Conservation (phyloP, 345 rosid genomes). For the Mercurialis annua region DNA sequence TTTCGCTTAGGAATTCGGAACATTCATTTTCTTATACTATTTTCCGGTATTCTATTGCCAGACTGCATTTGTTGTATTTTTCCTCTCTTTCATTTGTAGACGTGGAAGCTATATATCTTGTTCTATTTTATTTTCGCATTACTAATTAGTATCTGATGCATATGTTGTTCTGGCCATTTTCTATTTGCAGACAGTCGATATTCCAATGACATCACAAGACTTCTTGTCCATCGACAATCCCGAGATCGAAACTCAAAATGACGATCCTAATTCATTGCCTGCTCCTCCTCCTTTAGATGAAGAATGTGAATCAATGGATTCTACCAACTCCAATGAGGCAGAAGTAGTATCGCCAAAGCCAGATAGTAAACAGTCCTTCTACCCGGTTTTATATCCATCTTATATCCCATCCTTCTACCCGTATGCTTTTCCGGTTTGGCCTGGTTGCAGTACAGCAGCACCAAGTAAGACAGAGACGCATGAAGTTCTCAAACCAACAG, state of each 20-base stretch:
- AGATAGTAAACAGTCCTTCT: slow-evolving; percentile 44
- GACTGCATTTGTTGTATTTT: background rate
- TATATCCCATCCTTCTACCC: slow-evolving; percentile 53
- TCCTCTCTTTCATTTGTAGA: background rate
- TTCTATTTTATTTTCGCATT: background rate
- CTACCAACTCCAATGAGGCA: slow-evolving; percentile 70
- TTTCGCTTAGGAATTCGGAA: background rate
- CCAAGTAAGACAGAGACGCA: slow-evolving; percentile 25
- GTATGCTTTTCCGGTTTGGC: slow-evolving; percentile 22
- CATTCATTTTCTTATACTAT: background rate
- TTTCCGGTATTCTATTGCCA: background rate
- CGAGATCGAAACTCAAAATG: slow-evolving; percentile 45
- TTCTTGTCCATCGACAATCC: slow-evolving; percentile 37
- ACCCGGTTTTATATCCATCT: slow-evolving; percentile 30
- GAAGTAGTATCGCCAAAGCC: slow-evolving; percentile 46
- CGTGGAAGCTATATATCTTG: background rate
- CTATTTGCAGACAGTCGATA: slow-evolving; percentile 54
- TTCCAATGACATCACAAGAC: slow-evolving; percentile 56
- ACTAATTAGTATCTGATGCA: background rate
- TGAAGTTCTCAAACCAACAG: slow-evolving; percentile 34
- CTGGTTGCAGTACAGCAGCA: slow-evolving; percentile 44
- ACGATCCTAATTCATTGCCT: slow-evolving; percentile 36
- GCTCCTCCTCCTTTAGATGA: slow-evolving; percentile 62
- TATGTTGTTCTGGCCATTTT: background rate
- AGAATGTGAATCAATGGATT: slow-evolving; percentile 96